A percentile compares a stretch with the other conserved stretches of the same genome.
These are phyloP conservation scores for Chloris gayana DNA, from an alignment of 176 grass and related monocot species.

Conservation along the genomic window DNA sequence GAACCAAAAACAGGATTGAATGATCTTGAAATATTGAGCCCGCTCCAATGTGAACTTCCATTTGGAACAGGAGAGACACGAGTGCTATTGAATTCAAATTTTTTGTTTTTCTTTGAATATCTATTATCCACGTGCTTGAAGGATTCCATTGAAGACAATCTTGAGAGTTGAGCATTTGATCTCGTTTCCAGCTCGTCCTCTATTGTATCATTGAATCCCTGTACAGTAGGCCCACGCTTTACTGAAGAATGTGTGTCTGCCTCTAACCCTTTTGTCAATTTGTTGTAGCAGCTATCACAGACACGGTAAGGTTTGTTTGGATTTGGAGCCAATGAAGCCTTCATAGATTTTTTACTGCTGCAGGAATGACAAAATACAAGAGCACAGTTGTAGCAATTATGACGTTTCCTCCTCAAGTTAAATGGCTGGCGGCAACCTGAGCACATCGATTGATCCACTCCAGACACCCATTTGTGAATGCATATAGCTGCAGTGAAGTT, in stretches of 20 bases:
- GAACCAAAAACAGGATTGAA: slow-evolving; percentile 97
- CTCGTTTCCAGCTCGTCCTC: slow-evolving; percentile 75
- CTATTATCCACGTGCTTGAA: slow-evolving; percentile 69
- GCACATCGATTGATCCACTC: slow-evolving; percentile 97
- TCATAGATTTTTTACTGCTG: slow-evolving; percentile 90
- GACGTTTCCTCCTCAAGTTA: slow-evolving; percentile 96
- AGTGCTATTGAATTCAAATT: slow-evolving; percentile 91
- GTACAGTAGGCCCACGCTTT: slow-evolving; percentile 55
- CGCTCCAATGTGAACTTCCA: slow-evolving; percentile 77
- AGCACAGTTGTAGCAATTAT: slow-evolving; percentile 99
- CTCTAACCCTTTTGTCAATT: slow-evolving; percentile 74
- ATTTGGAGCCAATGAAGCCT: slow-evolving; percentile 92
- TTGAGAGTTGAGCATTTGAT: slow-evolving; percentile 79
- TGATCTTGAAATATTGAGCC: slow-evolving; percentile 89
- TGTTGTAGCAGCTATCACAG: slow-evolving; percentile 83
- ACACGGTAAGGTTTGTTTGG: slow-evolving; percentile 95
- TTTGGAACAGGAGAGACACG: slow-evolving; percentile 92
- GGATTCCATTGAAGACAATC: slow-evolving; percentile 86
- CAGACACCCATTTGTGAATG: slow-evolving; percentile 99
- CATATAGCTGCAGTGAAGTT: slow-evolving; percentile 98
- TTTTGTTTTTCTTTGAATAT: slow-evolving; percentile 91
- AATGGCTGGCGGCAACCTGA: slow-evolving; percentile 93
- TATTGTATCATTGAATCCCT: slow-evolving; percentile 56
- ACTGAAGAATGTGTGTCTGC: slow-evolving; percentile 60
- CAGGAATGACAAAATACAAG: slow-evolving; percentile 95